A percentile compares a stretch with the other conserved stretches of the same genome.
phyloP scores from a whole-genome alignment of 495 filamentous ascomycete genomes.

The Penicillium diatomitis region DNA sequence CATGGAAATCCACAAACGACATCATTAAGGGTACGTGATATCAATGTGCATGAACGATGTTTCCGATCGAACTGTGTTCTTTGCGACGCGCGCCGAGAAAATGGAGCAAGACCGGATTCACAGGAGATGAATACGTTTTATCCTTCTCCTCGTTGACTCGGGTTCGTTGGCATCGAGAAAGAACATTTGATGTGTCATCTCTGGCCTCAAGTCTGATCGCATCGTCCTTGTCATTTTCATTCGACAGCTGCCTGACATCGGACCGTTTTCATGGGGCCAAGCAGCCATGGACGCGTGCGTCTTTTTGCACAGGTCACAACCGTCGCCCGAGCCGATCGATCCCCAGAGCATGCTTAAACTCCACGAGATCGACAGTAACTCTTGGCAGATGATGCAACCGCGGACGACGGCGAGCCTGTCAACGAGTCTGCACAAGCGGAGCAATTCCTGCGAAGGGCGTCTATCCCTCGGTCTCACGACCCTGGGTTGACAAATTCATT shows the following conservation, averaged over 20 bases:
- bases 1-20: constrained; percentile 9
- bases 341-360: constrained; percentile 4
- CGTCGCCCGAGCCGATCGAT: constrained; percentile 13
- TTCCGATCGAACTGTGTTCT: too few relatives aligned
- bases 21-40: constrained; percentile 1
- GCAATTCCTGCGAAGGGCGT: constrained; percentile 13
- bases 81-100: neutral
- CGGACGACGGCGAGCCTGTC: constrained; percentile 6
- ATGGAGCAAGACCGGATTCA: neutral
- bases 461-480: constrained; percentile 12
- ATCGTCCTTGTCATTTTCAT: neutral
- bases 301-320: constrained; percentile 14
- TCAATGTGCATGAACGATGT: too few relatives aligned
- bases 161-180: too few relatives aligned
- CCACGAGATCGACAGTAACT: constrained; percentile 13
- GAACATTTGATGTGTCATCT: too few relatives aligned
- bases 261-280: constrained; percentile 1
- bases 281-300: neutral
- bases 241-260: constrained; percentile 1
- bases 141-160: too few relatives aligned
- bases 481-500: too few relatives aligned
- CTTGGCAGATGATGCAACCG: constrained; percentile 15
- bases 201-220: too few relatives aligned
- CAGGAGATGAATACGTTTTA: neutral
- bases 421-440: neutral